These are phyloP conservation scores for Populus hybrid DNA, from an alignment of 441 rosid species.

Conservation along the genomic window DNA sequence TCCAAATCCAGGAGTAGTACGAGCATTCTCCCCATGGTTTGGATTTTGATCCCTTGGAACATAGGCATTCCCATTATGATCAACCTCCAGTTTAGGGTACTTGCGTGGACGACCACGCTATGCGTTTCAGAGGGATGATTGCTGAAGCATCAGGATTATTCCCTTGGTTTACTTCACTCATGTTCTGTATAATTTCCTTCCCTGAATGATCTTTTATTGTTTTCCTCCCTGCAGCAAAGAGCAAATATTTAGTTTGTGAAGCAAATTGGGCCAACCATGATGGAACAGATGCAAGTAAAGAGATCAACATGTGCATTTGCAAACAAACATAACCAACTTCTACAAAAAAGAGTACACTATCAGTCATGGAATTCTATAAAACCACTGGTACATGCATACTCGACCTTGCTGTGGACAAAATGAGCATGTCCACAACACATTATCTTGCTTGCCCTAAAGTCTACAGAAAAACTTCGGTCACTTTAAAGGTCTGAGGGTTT, in stretches of 20 bases:
- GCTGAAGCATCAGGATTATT: conserved; percentile 40
- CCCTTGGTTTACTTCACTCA: conserved; percentile 56
- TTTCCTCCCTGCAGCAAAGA: conserved; percentile 25
- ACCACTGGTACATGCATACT: neutral
- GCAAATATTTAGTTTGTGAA: neutral
- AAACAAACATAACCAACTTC: neutral
- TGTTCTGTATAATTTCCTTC: conserved; percentile 21
- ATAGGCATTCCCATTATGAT: conserved; percentile 17
- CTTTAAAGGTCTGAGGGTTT: neutral
- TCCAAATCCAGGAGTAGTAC: conserved; percentile 34
- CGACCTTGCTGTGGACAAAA: neutral
- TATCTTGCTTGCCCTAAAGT: neutral
- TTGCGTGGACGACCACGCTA: conserved; percentile 93
- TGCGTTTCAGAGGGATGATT: conserved; percentile 53
- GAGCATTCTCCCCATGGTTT: conserved; percentile 30
- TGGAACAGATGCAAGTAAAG: neutral
- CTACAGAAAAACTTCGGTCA: neutral
- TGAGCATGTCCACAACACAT: neutral
- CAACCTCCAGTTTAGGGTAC: conserved; percentile 33
- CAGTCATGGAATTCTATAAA: neutral
- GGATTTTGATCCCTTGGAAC: conserved; percentile 29
- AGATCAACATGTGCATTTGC: neutral
- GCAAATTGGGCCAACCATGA: conserved; percentile 5
- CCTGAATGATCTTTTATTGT: conserved; percentile 11
- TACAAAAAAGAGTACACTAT: neutral